Conservation (phyloP, 768 basidiomycete genomes). For the Roridomyces roridus region DNA sequence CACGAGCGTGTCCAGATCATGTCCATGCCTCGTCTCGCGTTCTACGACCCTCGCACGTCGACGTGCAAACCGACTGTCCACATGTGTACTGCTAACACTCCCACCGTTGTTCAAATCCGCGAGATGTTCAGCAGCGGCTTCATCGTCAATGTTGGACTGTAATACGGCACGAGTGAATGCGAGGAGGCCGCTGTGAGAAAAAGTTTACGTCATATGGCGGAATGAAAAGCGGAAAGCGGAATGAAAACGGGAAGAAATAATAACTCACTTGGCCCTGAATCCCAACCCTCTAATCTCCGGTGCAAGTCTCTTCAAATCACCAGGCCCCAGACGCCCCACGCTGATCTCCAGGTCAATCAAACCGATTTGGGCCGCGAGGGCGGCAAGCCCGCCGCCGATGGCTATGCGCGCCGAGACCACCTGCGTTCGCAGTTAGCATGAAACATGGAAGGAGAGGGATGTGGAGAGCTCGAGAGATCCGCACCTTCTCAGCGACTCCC, state of each 20-base stretch:
- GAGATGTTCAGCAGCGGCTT: slow-evolving; percentile 6
- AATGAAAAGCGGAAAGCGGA: not conserved
- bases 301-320: slow-evolving; percentile 45
- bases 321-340: slow-evolving; percentile 48
- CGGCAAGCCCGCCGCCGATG: slow-evolving; percentile 38
- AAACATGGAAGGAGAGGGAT: no score
- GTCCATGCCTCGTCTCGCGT: slow-evolving; percentile 46
- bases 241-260: not conserved
- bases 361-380: slow-evolving; percentile 41
- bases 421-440: no score
- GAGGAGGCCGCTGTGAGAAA: slow-evolving; percentile 39
- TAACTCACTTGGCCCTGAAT: slow-evolving; percentile 45
- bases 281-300: slow-evolving; percentile 45
- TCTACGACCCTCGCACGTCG: slow-evolving; percentile 35
- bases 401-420: slow-evolving; percentile 31
- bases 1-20: slow-evolving; percentile 46
- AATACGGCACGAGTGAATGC: slow-evolving; percentile 47
- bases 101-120: not conserved
- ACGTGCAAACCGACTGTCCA: slow-evolving; percentile 34
- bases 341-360: slow-evolving; percentile 49
- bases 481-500: slow-evolving; percentile 30
- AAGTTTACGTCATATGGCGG: not conserved
- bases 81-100: slow-evolving; percentile 18
- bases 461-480: no score
- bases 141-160: slow-evolving; percentile 34